Evolutionary conservation across 495 filamentous ascomycete species (phyloP).

Genomic region (Hypoxylon lienhwacheense): DNA sequence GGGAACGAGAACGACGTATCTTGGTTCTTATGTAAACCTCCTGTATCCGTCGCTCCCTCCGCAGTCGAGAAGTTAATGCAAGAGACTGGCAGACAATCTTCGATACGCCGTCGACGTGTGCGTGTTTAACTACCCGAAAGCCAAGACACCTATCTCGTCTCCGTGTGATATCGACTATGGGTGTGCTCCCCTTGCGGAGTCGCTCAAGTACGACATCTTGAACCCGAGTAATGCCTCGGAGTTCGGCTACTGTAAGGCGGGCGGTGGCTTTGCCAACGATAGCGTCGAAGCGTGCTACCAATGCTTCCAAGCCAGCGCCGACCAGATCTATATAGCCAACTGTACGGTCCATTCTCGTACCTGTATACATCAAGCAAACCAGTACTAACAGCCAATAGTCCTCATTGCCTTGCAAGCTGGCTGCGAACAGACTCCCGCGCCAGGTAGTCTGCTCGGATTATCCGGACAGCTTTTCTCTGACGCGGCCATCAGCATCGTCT

Average conservation of each 20-base stretch:
- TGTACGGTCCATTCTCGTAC: constrained; percentile 26
- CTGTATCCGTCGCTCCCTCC: background rate
- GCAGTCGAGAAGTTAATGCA: background rate
- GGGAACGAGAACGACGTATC: constrained; percentile 55
- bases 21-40: constrained; percentile 57
- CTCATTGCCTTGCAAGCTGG: constrained; percentile 44
- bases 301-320: constrained; percentile 35
- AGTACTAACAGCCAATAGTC: constrained; percentile 35
- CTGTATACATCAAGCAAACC: background rate
- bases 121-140: constrained; percentile 40
- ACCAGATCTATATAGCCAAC: constrained; percentile 38
- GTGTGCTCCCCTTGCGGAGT: constrained; percentile 32
- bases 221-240: constrained; percentile 24
- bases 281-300: constrained; percentile 32
- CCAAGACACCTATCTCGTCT: constrained; percentile 31
- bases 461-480: constrained; percentile 41
- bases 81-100: constrained; percentile 40
- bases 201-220: constrained; percentile 31
- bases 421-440: constrained; percentile 44
- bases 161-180: constrained; percentile 38
- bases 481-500: constrained; percentile 41
- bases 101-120: constrained; percentile 48
- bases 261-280: constrained; percentile 21
- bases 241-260: constrained; percentile 38
- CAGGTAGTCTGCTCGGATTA: constrained; percentile 40